Evolutionary conservation across 1,139 yeast genomes (phyloP).

Genomic region (Debaryomycetaceae sp.): DNA sequence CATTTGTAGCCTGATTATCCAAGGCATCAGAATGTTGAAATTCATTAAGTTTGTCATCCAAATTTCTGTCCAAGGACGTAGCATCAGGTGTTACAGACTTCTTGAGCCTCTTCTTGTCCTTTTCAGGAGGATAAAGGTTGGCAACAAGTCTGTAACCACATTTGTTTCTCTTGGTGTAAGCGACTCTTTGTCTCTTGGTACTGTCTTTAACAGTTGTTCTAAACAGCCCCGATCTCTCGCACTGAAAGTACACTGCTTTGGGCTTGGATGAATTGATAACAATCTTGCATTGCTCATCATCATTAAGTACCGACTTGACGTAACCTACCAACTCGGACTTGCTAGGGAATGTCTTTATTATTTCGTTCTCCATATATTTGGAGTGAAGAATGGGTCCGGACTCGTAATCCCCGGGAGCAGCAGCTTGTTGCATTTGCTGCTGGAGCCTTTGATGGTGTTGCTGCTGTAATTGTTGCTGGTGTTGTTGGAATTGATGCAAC

Average conservation of each 20-base stretch:
- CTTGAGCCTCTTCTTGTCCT: conserved; percentile 31
- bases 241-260: conserved; percentile 49
- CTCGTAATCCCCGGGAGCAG: conserved; percentile 9
- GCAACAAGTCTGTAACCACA: conserved; percentile 50
- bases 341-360: conserved; percentile 42
- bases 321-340: conserved; percentile 42
- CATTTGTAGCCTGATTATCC: conserved; percentile 2
- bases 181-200: conserved; percentile 46
- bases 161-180: conserved; percentile 49
- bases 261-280: conserved; percentile 50
- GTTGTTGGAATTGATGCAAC: conserved; percentile 17
- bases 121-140: conserved; percentile 43
- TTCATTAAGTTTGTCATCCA: conserved; percentile 25
- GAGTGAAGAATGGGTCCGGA: conserved; percentile 19
- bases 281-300: conserved; percentile 46
- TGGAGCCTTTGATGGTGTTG: conserved; percentile 12
- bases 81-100: conserved; percentile 13
- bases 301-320: conserved; percentile 40
- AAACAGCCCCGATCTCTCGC: conserved; percentile 47
- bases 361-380: conserved; percentile 41
- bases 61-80: conserved; percentile 15
- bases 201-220: conserved; percentile 50
- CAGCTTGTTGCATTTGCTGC: conserved; percentile 9
- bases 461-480: conserved; percentile 17
- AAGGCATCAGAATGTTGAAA: conserved; percentile 10